Base-by-base conservation (phyloP, 2,329 filamentous ascomycete genomes). In the Byssothecium circinans region DNA sequence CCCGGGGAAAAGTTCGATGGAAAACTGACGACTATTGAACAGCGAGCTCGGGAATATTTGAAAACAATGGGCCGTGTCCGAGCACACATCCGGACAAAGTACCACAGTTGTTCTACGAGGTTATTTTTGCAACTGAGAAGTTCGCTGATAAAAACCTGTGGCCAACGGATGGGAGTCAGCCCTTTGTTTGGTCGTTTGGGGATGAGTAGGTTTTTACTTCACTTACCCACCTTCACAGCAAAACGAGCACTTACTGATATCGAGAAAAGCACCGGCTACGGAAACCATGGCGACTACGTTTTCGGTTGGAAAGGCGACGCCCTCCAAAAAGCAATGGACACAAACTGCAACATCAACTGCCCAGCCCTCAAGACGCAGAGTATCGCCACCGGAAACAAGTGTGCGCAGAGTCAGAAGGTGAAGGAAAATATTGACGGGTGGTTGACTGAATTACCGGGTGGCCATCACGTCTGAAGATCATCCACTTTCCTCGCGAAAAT, bases 361-460 rank as follows among this genome's bases (percentile, higher is more conserved):
- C 61, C 74, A 15, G 59, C 62, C 19, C 69, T 79, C 51, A 75
- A 73, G 36, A 71, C 70, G 42, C 75, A 78, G 68, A 61, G 66
- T 30, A 70, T 77, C 42, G 72, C 72, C 29, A 57, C 64, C 44
- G 78, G 78, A 61, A 78, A 73, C 55, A 68, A 74, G 41, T 80
- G 77, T 69, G 73, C 65, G 83, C 88, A 95, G 64, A 77, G 82
- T 10, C 75, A 77, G 0, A 77, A 79, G 1, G 79, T 94, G 33
- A 78, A 86, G 53, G 90, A 94, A 67, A 89, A 92, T 60, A 82
- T 94, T 8, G 89, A 94, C 58, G 88, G 87, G 56, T 88, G 89
- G 78, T 74, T 96, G 34, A 55, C 43, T 5, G 57, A 62, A 38
- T 38, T 62, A 27, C 58, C 58, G 1, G 58, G 58, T 8, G 58